Evolutionary conservation across 257 asterid genomes (phyloP).

Genomic region (Lantana camara): DNA sequence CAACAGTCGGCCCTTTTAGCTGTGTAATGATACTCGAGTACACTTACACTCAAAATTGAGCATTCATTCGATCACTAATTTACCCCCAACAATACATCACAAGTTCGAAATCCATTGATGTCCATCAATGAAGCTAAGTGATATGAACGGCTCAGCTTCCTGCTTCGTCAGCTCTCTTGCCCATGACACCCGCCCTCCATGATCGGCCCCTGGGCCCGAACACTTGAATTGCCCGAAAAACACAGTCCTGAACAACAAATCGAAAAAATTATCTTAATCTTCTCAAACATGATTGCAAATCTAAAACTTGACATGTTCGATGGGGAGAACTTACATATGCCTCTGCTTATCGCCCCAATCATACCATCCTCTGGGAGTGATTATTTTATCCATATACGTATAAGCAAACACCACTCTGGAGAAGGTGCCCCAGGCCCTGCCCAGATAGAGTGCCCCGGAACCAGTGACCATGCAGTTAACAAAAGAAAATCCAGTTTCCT

Average conservation of each 20-base stretch:
- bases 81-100: constrained; percentile 36
- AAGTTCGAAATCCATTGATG: constrained; percentile 65
- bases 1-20: background rate
- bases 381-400: constrained; percentile 86
- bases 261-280: background rate
- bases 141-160: constrained; percentile 78
- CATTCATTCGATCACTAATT: too few species aligned
- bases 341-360: constrained; percentile 95
- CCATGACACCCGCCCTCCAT: constrained; percentile 83
- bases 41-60: background rate
- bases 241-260: constrained; percentile 60
- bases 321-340: constrained; percentile 58
- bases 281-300: constrained; percentile 42
- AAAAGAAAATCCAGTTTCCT: constrained; percentile 90
- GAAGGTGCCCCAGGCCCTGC: constrained; percentile 96
- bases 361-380: constrained; percentile 84
- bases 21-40: background rate
- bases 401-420: constrained; percentile 90
- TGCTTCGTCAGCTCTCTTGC: constrained; percentile 80
- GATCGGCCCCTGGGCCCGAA: constrained; percentile 82
- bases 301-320: too few species aligned
- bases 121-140: constrained; percentile 86
- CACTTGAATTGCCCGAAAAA: constrained; percentile 91
- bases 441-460: constrained; percentile 79
- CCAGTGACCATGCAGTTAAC: constrained; percentile 84